These are phyloP conservation scores for Brassica carinata DNA, from an alignment of 345 rosid species.

Conservation along the genomic window DNA sequence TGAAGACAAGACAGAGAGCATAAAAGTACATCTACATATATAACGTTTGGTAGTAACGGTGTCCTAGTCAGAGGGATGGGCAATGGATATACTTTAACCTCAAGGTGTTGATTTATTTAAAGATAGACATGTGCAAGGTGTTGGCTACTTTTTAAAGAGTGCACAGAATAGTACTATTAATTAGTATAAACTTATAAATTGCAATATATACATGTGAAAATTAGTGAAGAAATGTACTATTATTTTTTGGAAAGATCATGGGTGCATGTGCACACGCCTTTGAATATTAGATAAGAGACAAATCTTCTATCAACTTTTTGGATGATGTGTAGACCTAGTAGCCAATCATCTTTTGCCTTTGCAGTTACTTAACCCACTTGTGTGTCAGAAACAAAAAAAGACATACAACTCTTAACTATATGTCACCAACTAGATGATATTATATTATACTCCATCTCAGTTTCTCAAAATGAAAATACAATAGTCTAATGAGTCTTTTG, in stretches of 20 bases:
- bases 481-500: not conserved
- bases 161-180: too few relatives aligned
- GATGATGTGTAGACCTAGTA: conserved; percentile 21
- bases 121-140: conserved; percentile 9
- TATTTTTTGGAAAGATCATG: too few relatives aligned
- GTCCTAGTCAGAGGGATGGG: conserved; percentile 49
- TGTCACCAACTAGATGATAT: not conserved
- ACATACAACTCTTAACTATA: not conserved
- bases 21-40: conserved; percentile 18
- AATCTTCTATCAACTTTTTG: conserved; percentile 13
- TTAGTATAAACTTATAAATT: too few relatives aligned
- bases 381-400: not conserved
- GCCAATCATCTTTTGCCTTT: conserved; percentile 24
- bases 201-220: too few relatives aligned
- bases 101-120: conserved; percentile 15
- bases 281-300: conserved; percentile 42
- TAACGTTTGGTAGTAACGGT: conserved; percentile 9
- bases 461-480: not conserved
- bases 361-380: not conserved
- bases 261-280: conserved; percentile 14
- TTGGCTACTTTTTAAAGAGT: not conserved
- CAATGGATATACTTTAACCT: conserved; percentile 46
- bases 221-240: too few relatives aligned
- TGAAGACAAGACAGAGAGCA: conserved; percentile 15
- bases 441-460: not conserved